Evolutionary conservation across 192 early-diverging fungal species (phyloP).

Genomic region (Coemansia asiatica): DNA sequence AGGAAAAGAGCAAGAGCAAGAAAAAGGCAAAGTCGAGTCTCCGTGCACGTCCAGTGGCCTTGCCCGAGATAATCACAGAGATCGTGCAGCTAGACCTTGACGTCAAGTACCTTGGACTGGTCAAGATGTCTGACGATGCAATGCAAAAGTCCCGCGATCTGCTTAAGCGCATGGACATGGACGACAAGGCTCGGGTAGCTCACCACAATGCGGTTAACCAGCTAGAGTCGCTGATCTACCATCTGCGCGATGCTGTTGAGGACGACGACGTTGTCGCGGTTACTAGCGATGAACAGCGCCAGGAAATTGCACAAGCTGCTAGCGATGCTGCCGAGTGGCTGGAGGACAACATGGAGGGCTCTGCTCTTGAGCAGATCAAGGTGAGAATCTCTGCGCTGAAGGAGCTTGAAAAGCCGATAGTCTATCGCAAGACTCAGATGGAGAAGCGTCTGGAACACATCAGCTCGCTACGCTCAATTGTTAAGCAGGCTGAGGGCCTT

Average conservation of each 20-base stretch:
- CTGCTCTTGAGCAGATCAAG: constrained; percentile 51
- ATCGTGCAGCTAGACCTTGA: constrained; percentile 62
- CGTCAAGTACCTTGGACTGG: constrained; percentile 58
- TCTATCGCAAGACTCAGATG: constrained; percentile 56
- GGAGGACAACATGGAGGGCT: constrained; percentile 74
- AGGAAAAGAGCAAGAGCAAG: constrained; percentile 45
- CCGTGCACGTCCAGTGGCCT: constrained; percentile 27
- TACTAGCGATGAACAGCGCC: constrained; percentile 72
- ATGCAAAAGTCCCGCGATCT: constrained; percentile 53
- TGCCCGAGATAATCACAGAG: constrained; percentile 32
- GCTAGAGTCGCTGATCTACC: constrained; percentile 90
- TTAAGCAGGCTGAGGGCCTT: constrained; percentile 56
- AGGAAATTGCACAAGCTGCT: constrained; percentile 59
- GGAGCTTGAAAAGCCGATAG: constrained; percentile 49
- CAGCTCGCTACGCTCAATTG: constrained; percentile 42
- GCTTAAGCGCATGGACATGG: constrained; percentile 68
- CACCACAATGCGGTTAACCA: constrained; percentile 84
- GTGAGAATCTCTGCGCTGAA: constrained; percentile 43
- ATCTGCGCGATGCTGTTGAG: constrained; percentile 76
- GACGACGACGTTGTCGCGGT: constrained; percentile 70
- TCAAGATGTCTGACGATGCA: constrained; percentile 51
- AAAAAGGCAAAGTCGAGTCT: constrained; percentile 28
- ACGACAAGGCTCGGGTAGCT: constrained; percentile 66
- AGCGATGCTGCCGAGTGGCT: constrained; percentile 79
- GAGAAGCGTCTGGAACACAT: constrained; percentile 59